Conservation (phyloP, 257 asterid species). For the Solanum peruvianum region DNA sequence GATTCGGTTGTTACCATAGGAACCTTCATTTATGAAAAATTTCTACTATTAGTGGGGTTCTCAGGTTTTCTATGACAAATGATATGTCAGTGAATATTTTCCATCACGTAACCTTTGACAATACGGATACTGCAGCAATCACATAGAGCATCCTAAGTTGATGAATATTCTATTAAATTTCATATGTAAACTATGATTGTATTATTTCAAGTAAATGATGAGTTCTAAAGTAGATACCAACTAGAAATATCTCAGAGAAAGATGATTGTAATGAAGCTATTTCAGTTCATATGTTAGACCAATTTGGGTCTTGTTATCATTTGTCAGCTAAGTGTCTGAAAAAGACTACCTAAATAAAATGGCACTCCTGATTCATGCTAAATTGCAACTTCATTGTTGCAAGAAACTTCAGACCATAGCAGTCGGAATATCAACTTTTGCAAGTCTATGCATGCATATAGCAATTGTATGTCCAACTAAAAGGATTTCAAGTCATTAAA, state of each 20-base stretch:
- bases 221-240: neutral
- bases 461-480: neutral
- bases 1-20: slow-evolving; percentile 82
- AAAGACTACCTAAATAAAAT: neutral
- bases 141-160: neutral
- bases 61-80: neutral
- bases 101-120: neutral
- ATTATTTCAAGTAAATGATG: neutral
- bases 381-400: neutral
- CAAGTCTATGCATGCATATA: neutral
- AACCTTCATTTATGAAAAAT: slow-evolving; percentile 30
- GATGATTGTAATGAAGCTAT: neutral
- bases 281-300: neutral
- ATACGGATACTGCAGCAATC: neutral
- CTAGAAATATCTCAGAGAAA: neutral
- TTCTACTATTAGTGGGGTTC: neutral
- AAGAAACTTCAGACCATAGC: neutral
- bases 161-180: neutral
- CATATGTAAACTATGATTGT: neutral
- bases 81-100: neutral
- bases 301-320: neutral
- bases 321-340: neutral
- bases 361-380: neutral
- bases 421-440: neutral
- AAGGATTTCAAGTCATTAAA: neutral